phyloP scores from a whole-genome alignment of 1,139 yeast genomes.

The Arxiozyma heterogenica region DNA sequence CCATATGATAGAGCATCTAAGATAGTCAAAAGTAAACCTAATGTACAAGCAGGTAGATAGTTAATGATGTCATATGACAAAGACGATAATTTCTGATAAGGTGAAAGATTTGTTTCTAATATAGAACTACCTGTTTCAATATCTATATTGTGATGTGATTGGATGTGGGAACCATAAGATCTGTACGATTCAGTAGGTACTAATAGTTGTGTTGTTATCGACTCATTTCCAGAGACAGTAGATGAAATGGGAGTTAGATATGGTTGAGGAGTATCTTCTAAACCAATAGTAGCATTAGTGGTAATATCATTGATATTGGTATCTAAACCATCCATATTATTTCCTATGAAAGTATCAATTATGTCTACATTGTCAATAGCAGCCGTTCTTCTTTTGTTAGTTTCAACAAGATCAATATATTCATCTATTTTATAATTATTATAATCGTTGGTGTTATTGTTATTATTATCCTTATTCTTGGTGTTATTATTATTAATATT shows the following conservation, averaged over 20 bases:
- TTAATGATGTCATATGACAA: slow-evolving; percentile 10
- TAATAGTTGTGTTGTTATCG: not conserved
- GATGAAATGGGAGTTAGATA: slow-evolving; percentile 9
- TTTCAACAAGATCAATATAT: slow-evolving; percentile 7
- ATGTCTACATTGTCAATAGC: slow-evolving; percentile 3
- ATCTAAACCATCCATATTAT: not conserved
- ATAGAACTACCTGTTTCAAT: not conserved
- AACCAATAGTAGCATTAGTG: not conserved
- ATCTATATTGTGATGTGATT: not conserved
- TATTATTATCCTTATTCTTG: not conserved
- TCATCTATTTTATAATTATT: slow-evolving; percentile 4
- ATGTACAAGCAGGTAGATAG: slow-evolving; percentile 49
- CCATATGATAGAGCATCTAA: slow-evolving; percentile 93
- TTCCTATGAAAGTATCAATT: not conserved
- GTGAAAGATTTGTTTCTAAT: not conserved
- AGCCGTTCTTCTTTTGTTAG: slow-evolving; percentile 4
- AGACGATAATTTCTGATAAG: not conserved
- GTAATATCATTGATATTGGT: not conserved
- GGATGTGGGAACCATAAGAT: not conserved
- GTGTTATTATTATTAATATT: not conserved
- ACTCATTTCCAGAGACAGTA: slow-evolving; percentile 1
- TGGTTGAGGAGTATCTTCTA: slow-evolving; percentile 10
- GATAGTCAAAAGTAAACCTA: slow-evolving; percentile 77
- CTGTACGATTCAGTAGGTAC: not conserved
- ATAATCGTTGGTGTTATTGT: not conserved